Base-by-base conservation (phyloP, 2,329 filamentous ascomycete genomes). In the Verticillium tricorpus region DNA sequence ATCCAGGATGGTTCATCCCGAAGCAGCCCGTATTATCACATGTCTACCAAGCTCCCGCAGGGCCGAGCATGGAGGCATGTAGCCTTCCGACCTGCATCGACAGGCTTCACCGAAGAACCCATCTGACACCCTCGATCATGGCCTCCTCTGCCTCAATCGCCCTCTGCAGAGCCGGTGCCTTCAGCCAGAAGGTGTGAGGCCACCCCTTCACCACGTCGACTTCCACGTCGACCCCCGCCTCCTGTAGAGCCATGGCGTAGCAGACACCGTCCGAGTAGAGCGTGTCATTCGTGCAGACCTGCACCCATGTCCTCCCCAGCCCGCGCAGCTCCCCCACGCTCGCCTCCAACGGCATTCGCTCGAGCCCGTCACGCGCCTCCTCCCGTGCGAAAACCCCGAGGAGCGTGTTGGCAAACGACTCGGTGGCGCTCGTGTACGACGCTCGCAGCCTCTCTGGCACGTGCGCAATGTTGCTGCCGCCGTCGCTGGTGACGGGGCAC, bases 101-200 rank as follows among this genome's bases (percentile, higher is more conserved):
- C 28, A 28, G 4, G 28, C 34, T 14, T 35, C 37, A 40, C 45
- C 12, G n/a, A 7, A 76, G 37, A 64, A 80, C 64, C 80, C 80
- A 80, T 28, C 67, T 69, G 59, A 81, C 60, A 0, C 78, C 80
- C 14, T 73, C 65, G 19, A 81, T 34, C 74, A 81, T 78, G 54
- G 72, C 73, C 64, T 65, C 67, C 57, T 83, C 80, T 9, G 76
- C 78, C 64, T 72, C 67, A 17, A 76, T 65, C 6, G 80, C 76
- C 65, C 73, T 70, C 14, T 74, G 67, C 66, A 82, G 66, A 61
- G 75, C 69, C 37, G 78, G 80, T 22, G 76, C 76, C 69, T 78
- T 76, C 62, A 83, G 67, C 81, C 82, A 83, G 66, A 82, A 83
- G 8, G 81, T 84, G 71, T 84, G 81, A 19, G 81, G 80, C 74